A percentile compares a stretch with the other conserved stretches of the same genome.
Conservation (phyloP, 352 stramenopile genomes). For the Globisporangium radiosum region DNA sequence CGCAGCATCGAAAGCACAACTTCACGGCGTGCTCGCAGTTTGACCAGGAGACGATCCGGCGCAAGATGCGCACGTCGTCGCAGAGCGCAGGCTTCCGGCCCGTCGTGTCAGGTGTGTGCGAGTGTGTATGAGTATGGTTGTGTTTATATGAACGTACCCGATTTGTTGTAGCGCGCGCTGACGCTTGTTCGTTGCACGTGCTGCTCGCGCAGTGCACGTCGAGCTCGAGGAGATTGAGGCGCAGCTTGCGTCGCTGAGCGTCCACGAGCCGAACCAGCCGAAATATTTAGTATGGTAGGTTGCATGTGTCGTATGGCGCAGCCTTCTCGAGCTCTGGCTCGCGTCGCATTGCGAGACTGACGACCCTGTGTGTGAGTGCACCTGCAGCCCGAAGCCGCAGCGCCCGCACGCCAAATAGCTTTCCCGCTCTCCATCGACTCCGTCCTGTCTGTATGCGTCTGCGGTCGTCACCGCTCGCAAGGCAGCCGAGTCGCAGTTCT, state of each 20-base stretch:
- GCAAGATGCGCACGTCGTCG: constrained; percentile 65
- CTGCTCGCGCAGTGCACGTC: constrained; percentile 7
- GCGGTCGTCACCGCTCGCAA: background rate
- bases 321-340: background rate
- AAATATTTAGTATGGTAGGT: constrained; percentile 28
- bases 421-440: background rate
- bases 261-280: constrained; percentile 19
- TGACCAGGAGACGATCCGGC: constrained; percentile 64
- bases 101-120: constrained; percentile 50
- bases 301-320: too few species aligned
- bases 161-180: background rate
- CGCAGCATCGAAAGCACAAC: constrained; percentile 50
- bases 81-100: constrained; percentile 63
- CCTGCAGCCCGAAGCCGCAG: constrained; percentile 20
- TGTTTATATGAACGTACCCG: background rate
- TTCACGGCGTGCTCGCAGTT: constrained; percentile 67
- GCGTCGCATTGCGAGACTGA: background rate
- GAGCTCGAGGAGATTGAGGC: constrained; percentile 15
- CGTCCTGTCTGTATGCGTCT: constrained; percentile 8
- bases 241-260: constrained; percentile 18
- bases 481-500: background rate
- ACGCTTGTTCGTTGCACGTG: background rate
- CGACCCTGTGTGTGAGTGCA: background rate
- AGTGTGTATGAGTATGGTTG: background rate
- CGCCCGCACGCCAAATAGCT: constrained; percentile 16